Conservation (phyloP, 176 grass and related monocot species). For the Cocos nucifera region DNA sequence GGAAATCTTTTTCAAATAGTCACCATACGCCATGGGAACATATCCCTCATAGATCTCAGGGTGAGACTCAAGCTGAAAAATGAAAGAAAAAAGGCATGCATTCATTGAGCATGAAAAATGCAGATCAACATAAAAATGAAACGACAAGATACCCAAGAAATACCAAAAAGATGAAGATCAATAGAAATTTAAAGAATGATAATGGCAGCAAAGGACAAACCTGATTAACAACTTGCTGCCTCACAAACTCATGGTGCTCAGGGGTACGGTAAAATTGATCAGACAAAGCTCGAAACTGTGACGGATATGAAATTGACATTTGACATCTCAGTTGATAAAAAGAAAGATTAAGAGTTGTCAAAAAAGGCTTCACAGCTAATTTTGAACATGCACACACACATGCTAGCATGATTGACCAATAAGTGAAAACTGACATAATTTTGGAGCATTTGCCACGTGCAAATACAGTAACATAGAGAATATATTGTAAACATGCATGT, state of each 20-base stretch:
- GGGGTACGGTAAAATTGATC: conserved; percentile 85
- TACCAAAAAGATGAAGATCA: conserved; percentile 1
- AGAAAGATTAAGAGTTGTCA: too few species aligned
- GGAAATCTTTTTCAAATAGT: conserved; percentile 77
- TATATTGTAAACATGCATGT: too few species aligned
- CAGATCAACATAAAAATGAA: too few species aligned
- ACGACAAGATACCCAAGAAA: too few species aligned
- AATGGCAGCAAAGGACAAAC: conserved; percentile 17
- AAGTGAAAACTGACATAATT: too few species aligned
- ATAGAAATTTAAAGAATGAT: not conserved
- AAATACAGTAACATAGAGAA: too few species aligned
- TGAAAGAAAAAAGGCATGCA: conserved; percentile 1
- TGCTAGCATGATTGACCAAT: too few species aligned
- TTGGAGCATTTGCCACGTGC: too few species aligned
- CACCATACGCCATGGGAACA: conserved; percentile 83
- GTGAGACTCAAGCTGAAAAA: conserved; percentile 67
- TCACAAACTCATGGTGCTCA: conserved; percentile 93
- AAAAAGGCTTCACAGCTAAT: too few species aligned
- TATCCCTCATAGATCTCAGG: conserved; percentile 82
- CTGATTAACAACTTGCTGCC: conserved; percentile 76
- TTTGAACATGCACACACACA: too few species aligned
- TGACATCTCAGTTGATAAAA: too few species aligned
- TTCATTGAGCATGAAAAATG: conserved; percentile 4
- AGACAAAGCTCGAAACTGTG: conserved; percentile 88
- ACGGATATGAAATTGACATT: not conserved